These are phyloP conservation scores for Peribolospora kevripleyi DNA, from an alignment of 768 basidiomycete species.

Conservation along the genomic window DNA sequence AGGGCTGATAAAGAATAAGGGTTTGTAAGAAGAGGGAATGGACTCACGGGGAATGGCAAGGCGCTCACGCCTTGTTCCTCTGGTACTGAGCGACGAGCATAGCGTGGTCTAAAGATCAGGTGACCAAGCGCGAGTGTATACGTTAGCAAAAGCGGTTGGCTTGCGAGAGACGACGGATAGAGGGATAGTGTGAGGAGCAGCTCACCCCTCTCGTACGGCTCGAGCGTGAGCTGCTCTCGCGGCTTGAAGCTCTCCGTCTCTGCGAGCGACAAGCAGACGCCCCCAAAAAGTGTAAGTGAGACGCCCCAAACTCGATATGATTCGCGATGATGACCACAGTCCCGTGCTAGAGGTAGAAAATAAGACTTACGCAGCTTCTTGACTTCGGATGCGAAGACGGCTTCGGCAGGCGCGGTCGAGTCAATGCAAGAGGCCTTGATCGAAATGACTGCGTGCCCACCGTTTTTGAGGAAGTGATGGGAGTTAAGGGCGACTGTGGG, in stretches of 20 bases:
- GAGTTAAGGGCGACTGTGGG: conserved; percentile 82
- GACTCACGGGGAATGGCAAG: no score
- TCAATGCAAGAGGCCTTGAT: conserved; percentile 99
- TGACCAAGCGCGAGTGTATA: no score
- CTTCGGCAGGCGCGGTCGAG: conserved; percentile 72
- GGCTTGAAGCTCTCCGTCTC: conserved; percentile 66
- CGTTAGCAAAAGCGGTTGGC: not conserved
- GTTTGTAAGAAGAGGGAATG: no score
- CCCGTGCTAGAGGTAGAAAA: no score
- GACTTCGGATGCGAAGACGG: conserved; percentile 71
- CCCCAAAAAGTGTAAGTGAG: no score
- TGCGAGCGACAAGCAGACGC: no score
- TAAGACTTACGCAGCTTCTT: conserved; percentile 28
- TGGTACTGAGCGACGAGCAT: conserved; percentile 21
- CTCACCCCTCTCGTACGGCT: conserved; percentile 28
- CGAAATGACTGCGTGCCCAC: conserved; percentile 77
- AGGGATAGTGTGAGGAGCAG: not conserved
- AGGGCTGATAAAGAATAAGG: no score
- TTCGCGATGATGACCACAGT: no score
- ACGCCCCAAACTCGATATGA: no score
- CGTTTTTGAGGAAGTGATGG: conserved; percentile 82
- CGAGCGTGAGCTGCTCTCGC: conserved; percentile 80
- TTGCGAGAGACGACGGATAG: not conserved
- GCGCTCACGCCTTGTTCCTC: conserved; percentile 9
- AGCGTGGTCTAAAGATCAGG: conserved; percentile 10